Conservation (phyloP, 2,329 filamentous ascomycete genomes). For the Celoporthe dispersa region DNA sequence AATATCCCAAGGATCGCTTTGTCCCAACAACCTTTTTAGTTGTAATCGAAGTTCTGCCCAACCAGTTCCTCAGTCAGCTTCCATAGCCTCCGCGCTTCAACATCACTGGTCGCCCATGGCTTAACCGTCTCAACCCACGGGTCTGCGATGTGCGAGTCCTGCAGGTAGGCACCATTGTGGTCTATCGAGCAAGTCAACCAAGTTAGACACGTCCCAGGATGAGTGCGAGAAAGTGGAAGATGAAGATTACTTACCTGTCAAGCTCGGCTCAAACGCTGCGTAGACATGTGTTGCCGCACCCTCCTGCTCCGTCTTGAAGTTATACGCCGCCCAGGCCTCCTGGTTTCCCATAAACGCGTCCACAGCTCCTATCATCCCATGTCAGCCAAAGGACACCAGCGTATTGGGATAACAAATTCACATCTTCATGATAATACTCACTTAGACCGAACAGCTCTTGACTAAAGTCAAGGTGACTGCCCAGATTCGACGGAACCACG, state of each 20-base stretch:
- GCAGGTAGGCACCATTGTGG: slow-evolving; percentile 8
- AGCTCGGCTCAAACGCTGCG: slow-evolving; percentile 8
- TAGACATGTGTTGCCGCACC: slow-evolving; percentile 20
- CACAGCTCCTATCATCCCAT: not conserved
- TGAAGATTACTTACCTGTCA: not conserved
- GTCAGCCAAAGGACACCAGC: not conserved
- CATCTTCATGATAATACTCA: not conserved
- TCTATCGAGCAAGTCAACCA: not conserved
- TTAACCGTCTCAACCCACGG: not conserved
- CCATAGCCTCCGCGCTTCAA: slow-evolving; percentile 47
- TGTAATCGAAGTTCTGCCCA: slow-evolving; percentile 27
- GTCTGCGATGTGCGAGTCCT: slow-evolving; percentile 13
- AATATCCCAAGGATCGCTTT: not conserved
- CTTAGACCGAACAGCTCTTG: not conserved
- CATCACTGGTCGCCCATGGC: slow-evolving; percentile 35
- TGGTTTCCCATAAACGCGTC: slow-evolving; percentile 7
- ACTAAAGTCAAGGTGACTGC: slow-evolving; percentile 3
- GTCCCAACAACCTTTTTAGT: not conserved
- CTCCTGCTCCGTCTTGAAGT: slow-evolving; percentile 5
- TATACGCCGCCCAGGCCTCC: slow-evolving; percentile 16
- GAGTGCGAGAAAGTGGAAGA: too few species aligned
- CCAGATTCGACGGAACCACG: slow-evolving; percentile 14
- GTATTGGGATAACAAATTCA: not conserved
- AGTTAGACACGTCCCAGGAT: not conserved
- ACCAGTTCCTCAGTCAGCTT: slow-evolving; percentile 37